phyloP scores from a whole-genome alignment of 768 basidiomycete genomes.

The Russula brevipes region DNA sequence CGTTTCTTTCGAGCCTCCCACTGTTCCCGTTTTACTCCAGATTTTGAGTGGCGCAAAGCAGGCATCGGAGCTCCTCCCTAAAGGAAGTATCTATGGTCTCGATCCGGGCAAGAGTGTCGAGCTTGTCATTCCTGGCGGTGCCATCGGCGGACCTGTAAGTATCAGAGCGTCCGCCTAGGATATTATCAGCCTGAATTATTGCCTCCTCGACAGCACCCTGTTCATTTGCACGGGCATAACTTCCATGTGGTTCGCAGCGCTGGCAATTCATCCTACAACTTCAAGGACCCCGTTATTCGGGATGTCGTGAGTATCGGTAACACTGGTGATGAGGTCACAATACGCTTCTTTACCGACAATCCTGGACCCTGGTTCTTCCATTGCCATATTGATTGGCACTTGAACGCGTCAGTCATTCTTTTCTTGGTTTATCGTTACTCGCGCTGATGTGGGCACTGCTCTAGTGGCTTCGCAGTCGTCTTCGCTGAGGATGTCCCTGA shows the following conservation, averaged over 20 bases:
- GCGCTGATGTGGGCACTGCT: not conserved
- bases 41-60: slow-evolving; percentile 49
- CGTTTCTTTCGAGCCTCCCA: slow-evolving; percentile 37
- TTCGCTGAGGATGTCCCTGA: slow-evolving; percentile 17
- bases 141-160: slow-evolving; percentile 30
- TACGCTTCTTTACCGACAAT: slow-evolving; percentile 32
- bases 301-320: slow-evolving; percentile 26
- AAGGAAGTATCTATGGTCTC: slow-evolving; percentile 43
- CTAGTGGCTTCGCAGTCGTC: slow-evolving; percentile 16
- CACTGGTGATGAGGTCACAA: slow-evolving; percentile 19
- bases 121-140: slow-evolving; percentile 42
- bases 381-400: slow-evolving; percentile 33
- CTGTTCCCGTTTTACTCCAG: slow-evolving; percentile 51
- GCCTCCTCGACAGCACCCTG: slow-evolving; percentile 10
- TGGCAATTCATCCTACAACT: slow-evolving; percentile 14
- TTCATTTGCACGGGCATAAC: slow-evolving; percentile 21
- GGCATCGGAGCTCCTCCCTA: slow-evolving; percentile 46
- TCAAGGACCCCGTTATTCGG: slow-evolving; percentile 22
- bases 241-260: slow-evolving; percentile 18
- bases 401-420: slow-evolving; percentile 45
- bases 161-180: no score
- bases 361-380: slow-evolving; percentile 31
- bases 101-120: slow-evolving; percentile 45
- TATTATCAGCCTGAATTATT: not conserved
- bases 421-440: slow-evolving; percentile 33